Evolutionary conservation across 441 rosid species (phyloP), one percentile per base, ranked within the genome.

Genomic region (Flueggea neowawraea): DNA sequence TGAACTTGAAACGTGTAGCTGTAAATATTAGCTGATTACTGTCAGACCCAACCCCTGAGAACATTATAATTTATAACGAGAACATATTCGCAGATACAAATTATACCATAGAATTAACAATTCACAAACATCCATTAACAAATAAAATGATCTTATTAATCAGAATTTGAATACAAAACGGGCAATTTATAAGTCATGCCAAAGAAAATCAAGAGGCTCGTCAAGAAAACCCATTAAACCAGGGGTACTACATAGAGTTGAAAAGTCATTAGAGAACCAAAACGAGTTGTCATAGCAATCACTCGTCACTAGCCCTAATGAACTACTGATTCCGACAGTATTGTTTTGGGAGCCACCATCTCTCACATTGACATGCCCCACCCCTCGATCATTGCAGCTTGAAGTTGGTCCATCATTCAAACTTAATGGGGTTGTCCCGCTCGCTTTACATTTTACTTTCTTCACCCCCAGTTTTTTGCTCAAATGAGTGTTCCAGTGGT

Each of bases 381-480:
- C 12, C 17, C 8, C 22, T 0, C 41, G 56, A 6, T 2, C 43
- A 0, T 44, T 28, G 6, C 33, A 7, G 8, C 1, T 0, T 2
- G 11, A 6, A 55, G 12, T 17, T 15, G 49, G 17, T 8, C 16
- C 15, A 6, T 2, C 10, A 41, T 41, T 51, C 12, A 62, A 47
- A 5, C 32, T 16, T 4, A 22, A 28, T 5, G 10, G 45, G 3
- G 0, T 10, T 5, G 4, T 32, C 4, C 7, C 57, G 57, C 43
- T 70, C 17, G 12, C 12, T 7, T 66, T 68, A 39, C 31, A 13
- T 32, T 61, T 75, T 12, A 15, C 55, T 6, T 65, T 69, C 56
- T 52, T 69, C 1, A 70, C 58, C 4, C 76, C 82, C 49, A 73
- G 77, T 56, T 62, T 78, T 67, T 74, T 83, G 77, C 88, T 79